Evolutionary conservation across 2,329 filamentous ascomycete genomes (phyloP).

Genomic region (Colletotrichum nymphaeae): DNA sequence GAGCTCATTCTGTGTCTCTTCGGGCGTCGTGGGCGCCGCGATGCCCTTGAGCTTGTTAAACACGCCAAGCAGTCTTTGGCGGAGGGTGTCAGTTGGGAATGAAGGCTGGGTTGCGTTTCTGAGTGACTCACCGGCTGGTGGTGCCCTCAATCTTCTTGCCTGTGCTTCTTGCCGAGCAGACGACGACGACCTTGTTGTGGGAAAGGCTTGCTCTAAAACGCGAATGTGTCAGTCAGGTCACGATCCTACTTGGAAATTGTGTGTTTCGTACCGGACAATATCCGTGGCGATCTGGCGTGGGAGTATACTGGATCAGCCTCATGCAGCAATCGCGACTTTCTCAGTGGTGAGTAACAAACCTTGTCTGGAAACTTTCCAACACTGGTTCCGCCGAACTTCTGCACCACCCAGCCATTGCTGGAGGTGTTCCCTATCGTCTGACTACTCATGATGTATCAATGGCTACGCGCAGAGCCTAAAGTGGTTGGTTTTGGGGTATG

Average conservation of each 20-base stretch:
- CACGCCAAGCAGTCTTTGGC: conserved; percentile 66
- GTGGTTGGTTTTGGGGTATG: conserved; percentile 1
- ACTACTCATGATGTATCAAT: conserved; percentile 30
- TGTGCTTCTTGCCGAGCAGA: conserved; percentile 94
- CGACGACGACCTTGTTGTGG: conserved; percentile 84
- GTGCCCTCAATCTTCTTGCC: conserved; percentile 96
- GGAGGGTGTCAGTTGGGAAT: conserved; percentile 1
- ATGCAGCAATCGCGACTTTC: conserved; percentile 25
- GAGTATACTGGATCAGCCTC: conserved; percentile 41
- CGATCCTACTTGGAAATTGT: not conserved
- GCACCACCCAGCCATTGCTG: conserved; percentile 79
- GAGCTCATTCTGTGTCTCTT: conserved; percentile 63
- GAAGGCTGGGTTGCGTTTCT: conserved; percentile 12
- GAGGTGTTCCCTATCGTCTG: conserved; percentile 45
- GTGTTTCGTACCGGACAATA: conserved; percentile 68
- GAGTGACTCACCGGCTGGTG: conserved; percentile 83
- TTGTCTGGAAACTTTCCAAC: conserved; percentile 92
- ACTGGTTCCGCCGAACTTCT: conserved; percentile 96
- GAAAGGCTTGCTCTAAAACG: conserved; percentile 66
- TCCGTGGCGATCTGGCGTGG: conserved; percentile 68
- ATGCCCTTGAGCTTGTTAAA: conserved; percentile 68
- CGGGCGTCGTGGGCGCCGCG: conserved; percentile 62
- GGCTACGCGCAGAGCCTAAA: not conserved
- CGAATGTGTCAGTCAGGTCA: conserved; percentile 35
- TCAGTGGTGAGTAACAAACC: conserved; percentile 48